Evolutionary conservation across 2,329 filamentous ascomycete genomes (phyloP).

Genomic region (Cylindrodendrum hubeiense): DNA sequence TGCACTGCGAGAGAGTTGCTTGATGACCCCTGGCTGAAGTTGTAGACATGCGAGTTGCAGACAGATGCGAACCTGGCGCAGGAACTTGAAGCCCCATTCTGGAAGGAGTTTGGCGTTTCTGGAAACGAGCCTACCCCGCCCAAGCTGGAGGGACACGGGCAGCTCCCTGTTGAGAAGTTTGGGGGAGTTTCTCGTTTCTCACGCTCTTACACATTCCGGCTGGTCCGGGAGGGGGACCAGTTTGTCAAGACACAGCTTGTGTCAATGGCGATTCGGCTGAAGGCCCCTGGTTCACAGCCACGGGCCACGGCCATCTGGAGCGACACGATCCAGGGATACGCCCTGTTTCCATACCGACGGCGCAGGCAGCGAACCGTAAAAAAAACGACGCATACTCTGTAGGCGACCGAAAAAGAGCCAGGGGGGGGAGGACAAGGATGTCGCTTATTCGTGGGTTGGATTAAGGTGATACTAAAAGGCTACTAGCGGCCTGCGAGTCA

Average conservation of each 20-base stretch:
- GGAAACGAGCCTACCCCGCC: too few relatives aligned
- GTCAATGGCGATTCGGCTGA: neutral
- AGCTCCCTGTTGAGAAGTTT: too few relatives aligned
- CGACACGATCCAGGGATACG: neutral
- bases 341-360: neutral
- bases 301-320: neutral
- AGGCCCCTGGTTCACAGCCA: neutral
- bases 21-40: neutral
- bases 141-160: too few relatives aligned
- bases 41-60: too few relatives aligned
- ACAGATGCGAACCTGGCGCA: too few relatives aligned
- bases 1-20: neutral
- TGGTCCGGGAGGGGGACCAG: too few relatives aligned
- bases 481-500: constrained; percentile 2
- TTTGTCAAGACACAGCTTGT: neutral
- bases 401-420: neutral
- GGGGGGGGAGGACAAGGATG: neutral
- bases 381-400: neutral
- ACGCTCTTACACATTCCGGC: too few relatives aligned
- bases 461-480: neutral
- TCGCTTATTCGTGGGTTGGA: neutral
- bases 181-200: too few relatives aligned
- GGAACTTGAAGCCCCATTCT: too few relatives aligned
- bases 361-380: neutral
- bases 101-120: too few relatives aligned